Evolutionary conservation across 108 stramenopile genomes (phyloP).

Genomic region (Skeletonema menzelii): DNA sequence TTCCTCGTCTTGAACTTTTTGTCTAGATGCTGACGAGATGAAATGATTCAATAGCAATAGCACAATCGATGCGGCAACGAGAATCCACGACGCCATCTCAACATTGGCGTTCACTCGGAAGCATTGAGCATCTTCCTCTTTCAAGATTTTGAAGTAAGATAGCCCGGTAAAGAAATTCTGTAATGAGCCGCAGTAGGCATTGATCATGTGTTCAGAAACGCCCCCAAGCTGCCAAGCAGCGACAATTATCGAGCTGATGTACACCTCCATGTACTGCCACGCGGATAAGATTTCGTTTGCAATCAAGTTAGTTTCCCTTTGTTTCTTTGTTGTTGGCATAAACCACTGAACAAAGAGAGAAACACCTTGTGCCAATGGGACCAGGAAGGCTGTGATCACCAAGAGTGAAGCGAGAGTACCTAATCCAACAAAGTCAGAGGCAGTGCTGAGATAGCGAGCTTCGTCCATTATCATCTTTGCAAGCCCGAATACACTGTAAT

Average conservation of each 20-base stretch:
- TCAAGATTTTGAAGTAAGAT: constrained; percentile 63
- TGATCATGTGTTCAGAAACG: constrained; percentile 73
- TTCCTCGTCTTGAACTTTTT: constrained; percentile 23
- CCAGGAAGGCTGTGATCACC: constrained; percentile 63
- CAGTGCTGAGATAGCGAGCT: constrained; percentile 57
- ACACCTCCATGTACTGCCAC: constrained; percentile 88
- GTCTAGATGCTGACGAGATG: constrained; percentile 27
- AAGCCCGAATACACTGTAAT: constrained; percentile 60
- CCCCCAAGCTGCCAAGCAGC: constrained; percentile 77
- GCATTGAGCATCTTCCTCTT: constrained; percentile 72
- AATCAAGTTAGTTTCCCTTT: constrained; percentile 32
- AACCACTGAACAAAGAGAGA: constrained; percentile 61
- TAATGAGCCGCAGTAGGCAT: constrained; percentile 63
- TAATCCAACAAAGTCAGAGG: constrained; percentile 61
- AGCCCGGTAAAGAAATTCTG: constrained; percentile 50
- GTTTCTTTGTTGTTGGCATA: constrained; percentile 36
- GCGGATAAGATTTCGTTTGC: constrained; percentile 61
- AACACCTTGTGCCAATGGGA: constrained; percentile 59
- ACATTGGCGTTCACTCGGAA: constrained; percentile 66
- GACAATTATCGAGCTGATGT: constrained; percentile 64
- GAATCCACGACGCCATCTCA: constrained; percentile 57
- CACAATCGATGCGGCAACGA: constrained; percentile 42
- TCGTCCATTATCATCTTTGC: constrained; percentile 68
- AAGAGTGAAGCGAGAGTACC: constrained; percentile 60
- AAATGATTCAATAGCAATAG: constrained; percentile 23